Conservation (phyloP, 805 yeast species). For the Zygotorulaspora danielsina region DNA sequence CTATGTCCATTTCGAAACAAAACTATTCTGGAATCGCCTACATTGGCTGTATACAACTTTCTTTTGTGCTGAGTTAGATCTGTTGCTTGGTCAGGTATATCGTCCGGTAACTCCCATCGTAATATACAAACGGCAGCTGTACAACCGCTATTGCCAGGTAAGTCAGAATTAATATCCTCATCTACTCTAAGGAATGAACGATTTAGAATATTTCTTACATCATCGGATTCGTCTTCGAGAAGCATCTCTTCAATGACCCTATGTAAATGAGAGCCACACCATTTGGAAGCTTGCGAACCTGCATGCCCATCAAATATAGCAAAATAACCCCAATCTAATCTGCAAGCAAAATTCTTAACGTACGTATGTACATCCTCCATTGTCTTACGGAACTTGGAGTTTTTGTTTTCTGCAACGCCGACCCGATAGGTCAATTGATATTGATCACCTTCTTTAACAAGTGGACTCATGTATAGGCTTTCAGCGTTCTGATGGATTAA, state of each 20-base stretch:
- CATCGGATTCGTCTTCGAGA: conserved; percentile 43
- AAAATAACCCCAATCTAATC: conserved; percentile 90
- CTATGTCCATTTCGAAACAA: conserved; percentile 72
- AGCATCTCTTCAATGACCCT: conserved; percentile 58
- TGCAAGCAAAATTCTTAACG: conserved; percentile 87
- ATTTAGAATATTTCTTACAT: conserved; percentile 62
- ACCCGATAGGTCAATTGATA: conserved; percentile 66
- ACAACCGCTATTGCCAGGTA: conserved; percentile 77
- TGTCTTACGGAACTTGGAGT: conserved; percentile 70
- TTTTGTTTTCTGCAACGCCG: conserved; percentile 90
- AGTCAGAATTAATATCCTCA: conserved; percentile 52
- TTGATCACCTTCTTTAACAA: conserved; percentile 7
- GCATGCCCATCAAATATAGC: conserved; percentile 98
- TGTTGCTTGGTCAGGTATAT: conserved; percentile 20
- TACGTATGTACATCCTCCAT: conserved; percentile 97
- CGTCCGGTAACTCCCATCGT: conserved; percentile 66
- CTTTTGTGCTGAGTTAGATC: conserved; percentile 49
- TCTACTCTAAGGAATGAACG: conserved; percentile 76
- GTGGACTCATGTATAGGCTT: conserved; percentile 8
- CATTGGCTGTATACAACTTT: conserved; percentile 88
- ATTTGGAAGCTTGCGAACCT: conserved; percentile 85
- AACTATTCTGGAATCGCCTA: conserved; percentile 87
- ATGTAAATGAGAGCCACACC: conserved; percentile 90
- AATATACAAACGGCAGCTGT: conserved; percentile 93
- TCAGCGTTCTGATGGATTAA: too few species aligned